These are phyloP conservation scores for Baudoinia panamericana DNA, from an alignment of 495 filamentous ascomycete genomes.

Conservation along the genomic window DNA sequence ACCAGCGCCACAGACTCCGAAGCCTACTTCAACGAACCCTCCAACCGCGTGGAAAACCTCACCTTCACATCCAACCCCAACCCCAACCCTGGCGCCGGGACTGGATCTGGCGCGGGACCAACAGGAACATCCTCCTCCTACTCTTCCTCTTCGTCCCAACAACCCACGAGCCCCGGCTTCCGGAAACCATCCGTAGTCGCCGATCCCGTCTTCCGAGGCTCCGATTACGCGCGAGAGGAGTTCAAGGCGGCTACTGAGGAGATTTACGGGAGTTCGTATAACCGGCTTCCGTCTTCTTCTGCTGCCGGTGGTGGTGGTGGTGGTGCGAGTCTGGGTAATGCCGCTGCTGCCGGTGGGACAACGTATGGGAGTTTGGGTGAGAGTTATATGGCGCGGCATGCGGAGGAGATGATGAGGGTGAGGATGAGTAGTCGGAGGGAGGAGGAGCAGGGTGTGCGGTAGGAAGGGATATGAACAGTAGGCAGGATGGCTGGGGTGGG, in stretches of 20 bases:
- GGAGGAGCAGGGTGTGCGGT: conserved; percentile 2
- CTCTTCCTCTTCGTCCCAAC: conserved; percentile 7
- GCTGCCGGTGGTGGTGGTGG: no score
- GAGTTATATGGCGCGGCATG: conserved; percentile 16
- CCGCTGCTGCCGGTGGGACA: conserved; percentile 8
- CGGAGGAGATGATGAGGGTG: conserved; percentile 8
- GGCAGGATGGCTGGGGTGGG: no score
- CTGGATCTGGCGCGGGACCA: no score
- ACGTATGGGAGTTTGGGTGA: conserved; percentile 12
- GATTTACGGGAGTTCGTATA: conserved; percentile 9
- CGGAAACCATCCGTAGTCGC: conserved; percentile 7
- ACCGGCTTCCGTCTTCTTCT: not conserved
- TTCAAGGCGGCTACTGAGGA: conserved; percentile 2
- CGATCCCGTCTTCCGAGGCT: conserved; percentile 9
- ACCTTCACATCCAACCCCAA: no score
- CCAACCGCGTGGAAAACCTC: not conserved
- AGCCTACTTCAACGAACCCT: no score
- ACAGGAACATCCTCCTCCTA: no score
- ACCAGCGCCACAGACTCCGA: not conserved
- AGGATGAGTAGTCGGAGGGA: conserved; percentile 4
- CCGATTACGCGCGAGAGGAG: conserved; percentile 7
- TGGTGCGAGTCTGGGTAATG: no score
- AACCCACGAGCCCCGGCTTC: conserved; percentile 14
- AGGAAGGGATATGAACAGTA: not conserved
- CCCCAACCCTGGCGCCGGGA: no score